phyloP scores from a whole-genome alignment of 106 monocot species.

The Apostasia ramifera region DNA sequence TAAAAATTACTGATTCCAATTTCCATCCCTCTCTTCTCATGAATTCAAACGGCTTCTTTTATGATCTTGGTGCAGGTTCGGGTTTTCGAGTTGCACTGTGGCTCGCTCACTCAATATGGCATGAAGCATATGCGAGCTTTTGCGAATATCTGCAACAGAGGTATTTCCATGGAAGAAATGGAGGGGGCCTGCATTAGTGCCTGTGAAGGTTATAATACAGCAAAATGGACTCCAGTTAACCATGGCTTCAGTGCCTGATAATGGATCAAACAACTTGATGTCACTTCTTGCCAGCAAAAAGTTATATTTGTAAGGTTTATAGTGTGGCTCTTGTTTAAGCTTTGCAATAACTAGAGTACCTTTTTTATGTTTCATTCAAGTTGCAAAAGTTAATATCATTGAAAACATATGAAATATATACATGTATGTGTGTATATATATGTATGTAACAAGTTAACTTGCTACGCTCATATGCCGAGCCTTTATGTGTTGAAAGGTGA shows the following conservation, averaged over 20 bases:
- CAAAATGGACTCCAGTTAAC: constrained; percentile 27
- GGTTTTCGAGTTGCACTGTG: constrained; percentile 65
- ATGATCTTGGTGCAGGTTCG: constrained; percentile 31
- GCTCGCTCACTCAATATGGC: constrained; percentile 73
- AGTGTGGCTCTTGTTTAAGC: no score
- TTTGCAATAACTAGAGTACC: no score
- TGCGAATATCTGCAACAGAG: constrained; percentile 78
- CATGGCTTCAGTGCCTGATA: constrained; percentile 39
- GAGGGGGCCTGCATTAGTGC: constrained; percentile 35
- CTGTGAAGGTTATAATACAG: constrained; percentile 33
- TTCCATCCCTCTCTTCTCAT: neutral
- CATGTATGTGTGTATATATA: no score
- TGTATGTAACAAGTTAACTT: no score
- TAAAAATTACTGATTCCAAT: neutral
- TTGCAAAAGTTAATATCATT: no score
- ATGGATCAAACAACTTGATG: no score
- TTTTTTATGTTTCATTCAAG: no score
- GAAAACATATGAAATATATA: no score
- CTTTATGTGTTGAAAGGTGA: no score
- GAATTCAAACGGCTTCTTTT: neutral
- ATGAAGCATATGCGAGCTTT: constrained; percentile 82
- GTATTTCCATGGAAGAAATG: constrained; percentile 33
- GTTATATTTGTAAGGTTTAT: no score
- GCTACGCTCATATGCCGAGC: no score
- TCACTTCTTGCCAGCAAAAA: no score